These are phyloP conservation scores for Candida golubevii DNA, from an alignment of 805 yeast species.

Conservation along the genomic window DNA sequence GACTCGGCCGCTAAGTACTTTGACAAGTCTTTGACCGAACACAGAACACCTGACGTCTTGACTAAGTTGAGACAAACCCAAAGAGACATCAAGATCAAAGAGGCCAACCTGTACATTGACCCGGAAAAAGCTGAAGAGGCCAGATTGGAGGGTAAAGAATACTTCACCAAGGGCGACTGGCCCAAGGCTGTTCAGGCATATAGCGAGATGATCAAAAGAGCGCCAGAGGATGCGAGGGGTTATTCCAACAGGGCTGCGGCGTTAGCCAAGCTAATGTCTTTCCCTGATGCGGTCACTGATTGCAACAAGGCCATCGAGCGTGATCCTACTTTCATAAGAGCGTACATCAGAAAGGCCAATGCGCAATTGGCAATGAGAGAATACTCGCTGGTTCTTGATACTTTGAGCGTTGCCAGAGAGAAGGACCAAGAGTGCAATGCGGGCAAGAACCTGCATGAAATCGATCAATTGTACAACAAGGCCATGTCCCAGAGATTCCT, in stretches of 20 bases:
- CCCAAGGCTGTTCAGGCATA: constrained; percentile 93
- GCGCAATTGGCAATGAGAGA: constrained; percentile 91
- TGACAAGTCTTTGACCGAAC: constrained; percentile 93
- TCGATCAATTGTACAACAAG: constrained; percentile 74
- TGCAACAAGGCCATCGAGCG: constrained; percentile 84
- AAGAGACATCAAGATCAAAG: constrained; percentile 75
- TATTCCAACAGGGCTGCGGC: constrained; percentile 99
- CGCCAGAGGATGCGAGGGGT: constrained; percentile 96
- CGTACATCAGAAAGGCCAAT: constrained; percentile 93
- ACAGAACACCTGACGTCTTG: constrained; percentile 90
- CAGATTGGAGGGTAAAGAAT: constrained; percentile 85
- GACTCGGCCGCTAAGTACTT: constrained; percentile 70
- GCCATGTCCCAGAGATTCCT: constrained; percentile 79
- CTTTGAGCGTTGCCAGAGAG: constrained; percentile 72
- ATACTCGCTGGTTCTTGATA: constrained; percentile 74
- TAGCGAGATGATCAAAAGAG: constrained; percentile 92
- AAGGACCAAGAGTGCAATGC: constrained; percentile 60
- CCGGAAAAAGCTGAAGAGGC: constrained; percentile 95
- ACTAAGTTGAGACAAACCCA: constrained; percentile 84
- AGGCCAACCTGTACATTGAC: constrained; percentile 73
- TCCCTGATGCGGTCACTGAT: constrained; percentile 94
- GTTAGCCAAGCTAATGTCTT: constrained; percentile 86
- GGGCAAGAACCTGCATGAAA: constrained; percentile 64
- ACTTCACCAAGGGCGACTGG: constrained; percentile 89
- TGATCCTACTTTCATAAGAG: constrained; percentile 89